Conservation (phyloP, 768 basidiomycete species). For the Collybiopsis confluens region DNA sequence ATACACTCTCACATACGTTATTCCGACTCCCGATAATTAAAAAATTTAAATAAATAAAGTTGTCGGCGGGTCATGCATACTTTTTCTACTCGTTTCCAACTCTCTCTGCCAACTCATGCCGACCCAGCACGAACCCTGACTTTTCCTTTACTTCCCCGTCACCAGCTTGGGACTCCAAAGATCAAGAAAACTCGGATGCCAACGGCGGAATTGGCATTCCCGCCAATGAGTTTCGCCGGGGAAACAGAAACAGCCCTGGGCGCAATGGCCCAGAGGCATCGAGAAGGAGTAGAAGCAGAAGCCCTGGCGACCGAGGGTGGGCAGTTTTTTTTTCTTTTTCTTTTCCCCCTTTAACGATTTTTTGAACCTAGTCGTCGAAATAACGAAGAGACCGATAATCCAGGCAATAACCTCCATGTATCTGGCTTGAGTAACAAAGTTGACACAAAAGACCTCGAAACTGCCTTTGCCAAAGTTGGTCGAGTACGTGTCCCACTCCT, state of each 20-base stretch:
- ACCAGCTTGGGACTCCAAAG: slow-evolving; percentile 83
- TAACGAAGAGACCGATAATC: slow-evolving; percentile 47
- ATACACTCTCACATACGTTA: slow-evolving; percentile 3
- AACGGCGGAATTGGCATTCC: slow-evolving; percentile 69
- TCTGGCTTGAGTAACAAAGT: slow-evolving; percentile 53
- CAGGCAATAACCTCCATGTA: slow-evolving; percentile 63
- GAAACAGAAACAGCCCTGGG: slow-evolving; percentile 38
- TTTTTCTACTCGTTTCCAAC: not conserved
- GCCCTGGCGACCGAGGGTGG: slow-evolving; percentile 64
- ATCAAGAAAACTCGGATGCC: slow-evolving; percentile 33
- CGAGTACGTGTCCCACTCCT: slow-evolving; percentile 44
- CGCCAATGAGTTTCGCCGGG: slow-evolving; percentile 44
- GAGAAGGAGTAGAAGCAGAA: slow-evolving; percentile 76
- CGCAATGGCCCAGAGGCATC: slow-evolving; percentile 48
- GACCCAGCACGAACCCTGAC: slow-evolving; percentile 14
- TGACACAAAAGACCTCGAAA: slow-evolving; percentile 85
- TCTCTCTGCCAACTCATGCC: not conserved
- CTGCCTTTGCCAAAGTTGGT: slow-evolving; percentile 84
- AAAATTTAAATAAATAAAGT: too few relatives aligned
- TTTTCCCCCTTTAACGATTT: not conserved
- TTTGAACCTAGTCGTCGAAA: slow-evolving; percentile 24
- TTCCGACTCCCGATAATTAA: not conserved
- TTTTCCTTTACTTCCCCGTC: slow-evolving; percentile 22
- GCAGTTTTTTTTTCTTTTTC: slow-evolving; percentile 21
- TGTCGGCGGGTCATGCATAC: not conserved